phyloP scores from a whole-genome alignment of 2,329 filamentous ascomycete species.

The Tolypocladium sp. region DNA sequence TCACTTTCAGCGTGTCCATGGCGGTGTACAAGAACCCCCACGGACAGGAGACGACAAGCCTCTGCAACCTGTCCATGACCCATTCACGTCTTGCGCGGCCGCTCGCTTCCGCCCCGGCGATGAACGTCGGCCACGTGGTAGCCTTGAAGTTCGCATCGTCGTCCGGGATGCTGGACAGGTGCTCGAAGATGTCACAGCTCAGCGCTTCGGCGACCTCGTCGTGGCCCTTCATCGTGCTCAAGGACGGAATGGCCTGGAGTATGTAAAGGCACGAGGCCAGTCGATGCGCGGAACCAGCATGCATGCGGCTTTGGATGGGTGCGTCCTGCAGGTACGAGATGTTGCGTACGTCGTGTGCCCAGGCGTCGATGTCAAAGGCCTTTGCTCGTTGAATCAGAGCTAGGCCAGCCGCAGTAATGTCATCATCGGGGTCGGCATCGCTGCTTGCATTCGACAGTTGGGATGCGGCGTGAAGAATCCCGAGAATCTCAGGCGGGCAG shows the following conservation, averaged over 20 bases:
- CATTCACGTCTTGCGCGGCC: slow-evolving; percentile 32
- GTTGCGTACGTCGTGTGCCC: slow-evolving; percentile 27
- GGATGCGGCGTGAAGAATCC: slow-evolving; percentile 32
- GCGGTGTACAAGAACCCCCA: slow-evolving; percentile 41
- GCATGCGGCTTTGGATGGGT: slow-evolving; percentile 25
- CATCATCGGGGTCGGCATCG: slow-evolving; percentile 15
- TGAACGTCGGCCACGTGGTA: slow-evolving; percentile 47
- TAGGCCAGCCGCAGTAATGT: slow-evolving; percentile 19
- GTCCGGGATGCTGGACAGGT: slow-evolving; percentile 36
- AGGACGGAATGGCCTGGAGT: slow-evolving; percentile 25
- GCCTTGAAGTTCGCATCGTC: slow-evolving; percentile 46
- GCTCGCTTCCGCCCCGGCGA: slow-evolving; percentile 42
- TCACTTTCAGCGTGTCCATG: slow-evolving; percentile 31
- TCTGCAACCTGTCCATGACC: slow-evolving; percentile 36
- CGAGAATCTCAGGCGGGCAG: slow-evolving; percentile 33
- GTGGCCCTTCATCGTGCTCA: slow-evolving; percentile 15
- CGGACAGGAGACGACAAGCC: slow-evolving; percentile 29
- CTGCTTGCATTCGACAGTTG: slow-evolving; percentile 24
- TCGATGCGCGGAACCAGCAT: slow-evolving; percentile 32
- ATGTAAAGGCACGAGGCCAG: slow-evolving; percentile 37
- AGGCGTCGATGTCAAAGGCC: slow-evolving; percentile 28
- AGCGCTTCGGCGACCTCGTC: slow-evolving; percentile 22
- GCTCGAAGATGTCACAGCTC: slow-evolving; percentile 34
- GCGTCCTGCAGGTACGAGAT: slow-evolving; percentile 23
- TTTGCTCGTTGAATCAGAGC: slow-evolving; percentile 27